Base-by-base conservation (phyloP, 1,139 yeast genomes). In the Lodderomyces orthopsilosis region DNA sequence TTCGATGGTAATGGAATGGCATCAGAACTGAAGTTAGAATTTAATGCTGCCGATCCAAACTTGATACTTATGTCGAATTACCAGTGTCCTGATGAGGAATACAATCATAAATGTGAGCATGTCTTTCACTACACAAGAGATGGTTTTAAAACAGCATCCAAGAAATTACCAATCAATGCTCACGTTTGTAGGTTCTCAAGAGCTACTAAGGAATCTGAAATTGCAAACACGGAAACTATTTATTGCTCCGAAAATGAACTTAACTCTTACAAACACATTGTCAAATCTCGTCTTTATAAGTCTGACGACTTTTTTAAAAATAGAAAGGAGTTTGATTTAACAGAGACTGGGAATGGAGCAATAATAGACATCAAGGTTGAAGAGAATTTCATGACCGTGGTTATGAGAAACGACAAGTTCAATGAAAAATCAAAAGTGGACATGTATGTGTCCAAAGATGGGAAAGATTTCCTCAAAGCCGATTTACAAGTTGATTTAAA, bases 401-500 rank as follows among this genome's bases (percentile, higher is more conserved):
- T 77, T 21, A 71, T 75, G 5, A 74, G 70, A 46, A 58, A 70
- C 35, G 85, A 81, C 57, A 69, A 72, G 52, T 77, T 68, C 53
- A 66, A 62, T 41, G 48, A 51, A 21, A 57, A 62, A 24, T 70
- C 83, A 1, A 63, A 63, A 34, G 67, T 80, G 1, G 61, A 72
- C 2, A 58, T 86, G 32, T 73, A 70, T 45, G 75, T 83, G 4
- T 82, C 93, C 1, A 76, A 71, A 44, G 85, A 85, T 58, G 85
- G 81, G 2, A 47, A 59, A 1, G 54, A 49, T 7, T 86, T 85
- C 64, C 58, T 59, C 12, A 64, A 68, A 43, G 79, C 91, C 1
- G 72, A 74, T 46, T 71, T 85, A 46, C 68, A 74, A 36, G 66
- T 74, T 33, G 75, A 74, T 38, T 58, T 66, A 14, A 56, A 66